phyloP scores from a whole-genome alignment of 192 early-diverging fungal species.

The Linnemannia schmuckeri region DNA sequence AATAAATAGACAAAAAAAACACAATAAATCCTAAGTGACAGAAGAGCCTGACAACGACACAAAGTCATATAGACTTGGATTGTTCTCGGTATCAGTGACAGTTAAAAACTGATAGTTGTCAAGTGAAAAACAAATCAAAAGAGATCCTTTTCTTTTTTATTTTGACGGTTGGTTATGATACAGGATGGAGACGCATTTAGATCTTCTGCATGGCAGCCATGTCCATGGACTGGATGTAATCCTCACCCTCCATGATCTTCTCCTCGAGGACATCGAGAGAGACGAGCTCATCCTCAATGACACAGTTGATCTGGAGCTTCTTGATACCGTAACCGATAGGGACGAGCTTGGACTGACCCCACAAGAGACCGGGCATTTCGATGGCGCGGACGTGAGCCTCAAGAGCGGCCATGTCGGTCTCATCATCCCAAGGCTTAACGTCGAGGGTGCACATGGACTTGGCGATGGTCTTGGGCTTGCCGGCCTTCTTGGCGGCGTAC shows the following conservation, averaged over 20 bases:
- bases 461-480: constrained; percentile 87
- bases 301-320: constrained; percentile 94
- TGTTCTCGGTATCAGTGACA: too few relatives aligned
- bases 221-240: constrained; percentile 94
- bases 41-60: too few relatives aligned
- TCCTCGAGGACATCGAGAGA: constrained; percentile 86
- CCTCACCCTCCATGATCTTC: constrained; percentile 83
- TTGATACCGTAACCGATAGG: constrained; percentile 95
- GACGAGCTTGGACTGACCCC: constrained; percentile 86
- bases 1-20: not conserved
- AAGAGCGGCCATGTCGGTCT: constrained; percentile 88
- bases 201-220: constrained; percentile 92
- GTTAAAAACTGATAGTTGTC: not conserved
- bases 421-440: constrained; percentile 99
- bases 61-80: too few relatives aligned
- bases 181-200: constrained; percentile 63
- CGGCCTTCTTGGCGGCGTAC: constrained; percentile 93
- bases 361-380: constrained; percentile 89
- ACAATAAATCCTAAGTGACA: too few relatives aligned
- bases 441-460: constrained; percentile 95
- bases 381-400: constrained; percentile 81
- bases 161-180: constrained; percentile 26
- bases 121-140: not conserved
- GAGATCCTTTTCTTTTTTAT: constrained; percentile 23
- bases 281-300: constrained; percentile 96